These are phyloP conservation scores for Neopestalotiopsis clavispora DNA, from an alignment of 2,329 filamentous ascomycete genomes.

Conservation along the genomic window DNA sequence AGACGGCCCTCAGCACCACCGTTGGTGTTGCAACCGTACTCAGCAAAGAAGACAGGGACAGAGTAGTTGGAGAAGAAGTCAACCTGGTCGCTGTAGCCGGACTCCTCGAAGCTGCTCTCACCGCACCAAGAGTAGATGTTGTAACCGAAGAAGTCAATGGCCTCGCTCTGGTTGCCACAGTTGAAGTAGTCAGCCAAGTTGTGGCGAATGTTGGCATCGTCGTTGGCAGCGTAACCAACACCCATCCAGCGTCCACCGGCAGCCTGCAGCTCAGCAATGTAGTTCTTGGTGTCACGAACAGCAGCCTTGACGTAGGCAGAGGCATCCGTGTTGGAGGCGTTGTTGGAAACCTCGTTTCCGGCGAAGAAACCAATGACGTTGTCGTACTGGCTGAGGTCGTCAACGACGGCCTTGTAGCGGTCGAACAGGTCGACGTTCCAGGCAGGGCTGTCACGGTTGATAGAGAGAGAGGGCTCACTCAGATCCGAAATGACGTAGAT, in stretches of 20 bases:
- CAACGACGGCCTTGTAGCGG: constrained; percentile 74
- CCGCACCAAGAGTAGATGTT: constrained; percentile 91
- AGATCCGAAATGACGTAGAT: constrained; percentile 82
- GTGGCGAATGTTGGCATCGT: constrained; percentile 73
- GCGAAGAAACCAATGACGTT: constrained; percentile 85
- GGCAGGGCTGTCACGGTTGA: constrained; percentile 68
- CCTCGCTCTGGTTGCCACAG: constrained; percentile 62
- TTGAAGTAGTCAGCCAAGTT: constrained; percentile 78
- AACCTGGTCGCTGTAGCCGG: constrained; percentile 73
- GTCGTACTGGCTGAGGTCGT: constrained; percentile 70
- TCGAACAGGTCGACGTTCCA: constrained; percentile 74
- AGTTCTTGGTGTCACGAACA: constrained; percentile 79
- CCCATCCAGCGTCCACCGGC: constrained; percentile 59
- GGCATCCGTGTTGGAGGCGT: constrained; percentile 73
- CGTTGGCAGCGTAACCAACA: constrained; percentile 81
- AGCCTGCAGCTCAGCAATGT: constrained; percentile 70
- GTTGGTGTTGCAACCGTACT: constrained; percentile 77
- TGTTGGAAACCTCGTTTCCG: constrained; percentile 82
- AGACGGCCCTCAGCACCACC: constrained; percentile 58
- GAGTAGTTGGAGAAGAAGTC: constrained; percentile 74
- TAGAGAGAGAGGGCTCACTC: constrained; percentile 71
- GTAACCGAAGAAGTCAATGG: constrained; percentile 86
- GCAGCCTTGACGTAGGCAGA: constrained; percentile 83
- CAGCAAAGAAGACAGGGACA: constrained; percentile 81
- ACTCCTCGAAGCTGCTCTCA: constrained; percentile 65